Base-by-base conservation (phyloP, 495 filamentous ascomycete species). In the Podospora australis region DNA sequence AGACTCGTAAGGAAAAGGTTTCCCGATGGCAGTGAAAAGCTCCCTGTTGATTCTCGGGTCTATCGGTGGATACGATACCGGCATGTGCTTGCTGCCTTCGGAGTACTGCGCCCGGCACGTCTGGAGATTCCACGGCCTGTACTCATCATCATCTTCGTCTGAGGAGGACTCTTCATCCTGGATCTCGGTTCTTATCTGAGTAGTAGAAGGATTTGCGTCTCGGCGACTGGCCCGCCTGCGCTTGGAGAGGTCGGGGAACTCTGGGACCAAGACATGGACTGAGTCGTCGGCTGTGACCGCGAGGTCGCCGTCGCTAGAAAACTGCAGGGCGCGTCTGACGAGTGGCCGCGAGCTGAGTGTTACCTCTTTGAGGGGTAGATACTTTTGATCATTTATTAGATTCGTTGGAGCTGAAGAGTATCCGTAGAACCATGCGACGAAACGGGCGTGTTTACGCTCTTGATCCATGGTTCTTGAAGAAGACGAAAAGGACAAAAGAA, bases 291-390 rank as follows among this genome's bases (percentile, higher is more conserved):
- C 70, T 0, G 64, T 64, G 11, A 76, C 60, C 6, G 70, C 72
- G 1, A 76, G 55, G 51, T 76, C 72, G 24, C 66, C 65, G 40
- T 76, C 72, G 47, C 69, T 70, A 14, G 72, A 76, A 61, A 72
- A 76, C 23, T 59, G 60, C 28, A 76, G 57, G 36, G 69, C 68
- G 36, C 72, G 71, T 24, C 66, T 71, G 40, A 67, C 63, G 26
- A 68, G 49, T 2, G 71, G 70, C 7, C 67, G 55, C 0, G 69
- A 66, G 23, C 57, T 60, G 8, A 76, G 62, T n/a, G 53, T 62
- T 29, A 76, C 62, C 14, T 72, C 64, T 16, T 69, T 65, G 4
- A 76, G 57, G 1, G 72, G 69, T 3, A 70, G 63, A 29, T 59
- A 55, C 51, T 68, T 26, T 17, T 16, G 29, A n/a, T 26, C 7